Conservation (phyloP, 306 rosid species). For the Gillenia trifoliata region DNA sequence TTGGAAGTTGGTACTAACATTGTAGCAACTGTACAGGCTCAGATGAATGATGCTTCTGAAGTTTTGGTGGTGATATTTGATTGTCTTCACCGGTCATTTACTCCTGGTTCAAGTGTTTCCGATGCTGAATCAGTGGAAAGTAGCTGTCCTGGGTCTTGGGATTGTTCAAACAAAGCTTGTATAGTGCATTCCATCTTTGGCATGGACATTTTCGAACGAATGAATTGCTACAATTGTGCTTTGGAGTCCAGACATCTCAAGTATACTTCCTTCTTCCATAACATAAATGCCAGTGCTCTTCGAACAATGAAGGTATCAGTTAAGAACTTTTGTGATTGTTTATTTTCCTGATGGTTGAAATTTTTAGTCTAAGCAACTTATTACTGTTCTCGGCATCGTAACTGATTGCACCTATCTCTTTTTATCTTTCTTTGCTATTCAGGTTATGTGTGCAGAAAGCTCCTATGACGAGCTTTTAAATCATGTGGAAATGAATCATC, state of each 20-base stretch:
- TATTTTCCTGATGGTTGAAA: conserved; percentile 12
- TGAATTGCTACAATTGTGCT: conserved; percentile 82
- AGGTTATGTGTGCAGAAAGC: conserved; percentile 65
- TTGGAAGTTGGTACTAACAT: conserved; percentile 29
- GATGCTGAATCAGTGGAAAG: conserved; percentile 66
- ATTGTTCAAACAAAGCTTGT: conserved; percentile 72
- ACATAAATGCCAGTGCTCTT: conserved; percentile 90
- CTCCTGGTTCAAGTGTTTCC: conserved; percentile 48
- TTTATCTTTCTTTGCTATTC: conserved; percentile 25
- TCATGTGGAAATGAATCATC: conserved; percentile 87
- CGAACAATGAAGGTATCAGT: conserved; percentile 77
- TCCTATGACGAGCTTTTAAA: conserved; percentile 77
- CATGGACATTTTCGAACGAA: conserved; percentile 82
- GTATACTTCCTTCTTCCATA: conserved; percentile 94
- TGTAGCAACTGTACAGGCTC: conserved; percentile 57
- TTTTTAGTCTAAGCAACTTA: conserved; percentile 12
- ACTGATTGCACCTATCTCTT: conserved; percentile 7
- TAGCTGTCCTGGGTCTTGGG: conserved; percentile 67
- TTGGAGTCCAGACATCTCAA: conserved; percentile 79
- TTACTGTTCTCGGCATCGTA: conserved; percentile 11
- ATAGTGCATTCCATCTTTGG: conserved; percentile 89
- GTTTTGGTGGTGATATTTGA: conserved; percentile 82
- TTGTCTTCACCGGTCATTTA: conserved; percentile 84
- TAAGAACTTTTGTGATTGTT: not conserved
- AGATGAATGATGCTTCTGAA: conserved; percentile 99